Evolutionary conservation across 1,284 basidiomycete genomes (phyloP), one percentile per base, ranked within the genome.

Genomic region (Moesziomyces sp.): DNA sequence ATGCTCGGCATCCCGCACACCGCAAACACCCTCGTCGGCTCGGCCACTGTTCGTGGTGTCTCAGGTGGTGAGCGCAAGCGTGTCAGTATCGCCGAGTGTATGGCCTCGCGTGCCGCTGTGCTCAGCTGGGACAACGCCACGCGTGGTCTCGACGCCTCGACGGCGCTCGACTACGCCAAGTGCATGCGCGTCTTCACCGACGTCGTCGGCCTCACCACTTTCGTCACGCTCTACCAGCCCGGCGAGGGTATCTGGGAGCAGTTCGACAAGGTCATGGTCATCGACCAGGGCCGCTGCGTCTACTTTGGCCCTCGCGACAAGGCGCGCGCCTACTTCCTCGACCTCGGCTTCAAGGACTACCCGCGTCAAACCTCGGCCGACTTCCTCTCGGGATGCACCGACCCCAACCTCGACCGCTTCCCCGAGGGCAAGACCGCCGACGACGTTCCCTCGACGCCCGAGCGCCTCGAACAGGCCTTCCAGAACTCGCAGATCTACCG

Each of bases 251-350:
- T 87, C 3, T 87, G 86, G 81, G 85, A 89, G 47, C 72, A 71
- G 24, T 77, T 74, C 40, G 75, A 77, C 68, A 70, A 70, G 52
- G 52, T 77, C 26, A 70, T 79, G 68, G 88, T 96, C 23, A 86
- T 96, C 54, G 90, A 93, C 84, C 87, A 92, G 83, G 93, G 93
- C 11, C 90, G 66, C 23, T 90, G 93, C 81, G 91, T 93, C 43
- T 95, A 90, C 87, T 93, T 90, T 81, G 93, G 93, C 6, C 88
- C 89, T 8, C 88, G 89, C 1, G 84, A 84, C 85, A 88, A 90
- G 58, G 93, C 93, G 16, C 90, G 92, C 52, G 85, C 86, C 3
- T 94, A 93, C 86, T 78, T 78, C 58, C 49, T 91, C 79, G 84
- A 87, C 47, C 87, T 94, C 59, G 93, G 93, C 9, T 96, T 90